phyloP scores from a whole-genome alignment of 73 alveolate genomes.

The Stentor roeselii region DNA sequence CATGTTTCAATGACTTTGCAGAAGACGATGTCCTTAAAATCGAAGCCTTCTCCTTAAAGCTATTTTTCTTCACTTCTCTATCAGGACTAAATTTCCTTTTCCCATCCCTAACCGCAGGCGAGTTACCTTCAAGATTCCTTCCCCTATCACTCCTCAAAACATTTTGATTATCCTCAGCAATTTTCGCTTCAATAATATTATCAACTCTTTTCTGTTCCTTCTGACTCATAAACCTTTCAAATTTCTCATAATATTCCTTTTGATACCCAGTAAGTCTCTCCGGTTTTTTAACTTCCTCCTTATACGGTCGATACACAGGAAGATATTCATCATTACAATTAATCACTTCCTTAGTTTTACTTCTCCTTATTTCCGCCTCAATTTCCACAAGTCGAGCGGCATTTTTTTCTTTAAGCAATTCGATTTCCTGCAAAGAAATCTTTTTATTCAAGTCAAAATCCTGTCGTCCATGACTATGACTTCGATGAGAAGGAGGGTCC shows the following conservation, averaged over 20 bases:
- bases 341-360: background rate
- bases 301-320: background rate
- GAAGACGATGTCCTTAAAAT: background rate
- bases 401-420: background rate
- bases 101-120: too few relatives aligned
- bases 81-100: background rate
- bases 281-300: too few relatives aligned
- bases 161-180: too few relatives aligned
- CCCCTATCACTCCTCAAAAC: too few relatives aligned
- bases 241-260: background rate
- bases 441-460: background rate
- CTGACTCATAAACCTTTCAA: background rate
- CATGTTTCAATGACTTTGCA: background rate
- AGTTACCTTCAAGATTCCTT: too few relatives aligned
- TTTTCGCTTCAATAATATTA: background rate
- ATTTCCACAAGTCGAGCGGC: background rate
- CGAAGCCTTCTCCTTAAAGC: background rate
- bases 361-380: background rate
- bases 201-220: background rate
- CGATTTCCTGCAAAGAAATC: background rate
- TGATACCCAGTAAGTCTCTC: background rate
- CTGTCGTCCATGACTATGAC: background rate
- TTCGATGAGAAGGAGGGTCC: constrained; percentile 16
- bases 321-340: background rate
- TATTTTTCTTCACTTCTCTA: background rate